Evolutionary conservation across 2,329 filamentous ascomycete species (phyloP).

Genomic region (Leptographium procerum): DNA sequence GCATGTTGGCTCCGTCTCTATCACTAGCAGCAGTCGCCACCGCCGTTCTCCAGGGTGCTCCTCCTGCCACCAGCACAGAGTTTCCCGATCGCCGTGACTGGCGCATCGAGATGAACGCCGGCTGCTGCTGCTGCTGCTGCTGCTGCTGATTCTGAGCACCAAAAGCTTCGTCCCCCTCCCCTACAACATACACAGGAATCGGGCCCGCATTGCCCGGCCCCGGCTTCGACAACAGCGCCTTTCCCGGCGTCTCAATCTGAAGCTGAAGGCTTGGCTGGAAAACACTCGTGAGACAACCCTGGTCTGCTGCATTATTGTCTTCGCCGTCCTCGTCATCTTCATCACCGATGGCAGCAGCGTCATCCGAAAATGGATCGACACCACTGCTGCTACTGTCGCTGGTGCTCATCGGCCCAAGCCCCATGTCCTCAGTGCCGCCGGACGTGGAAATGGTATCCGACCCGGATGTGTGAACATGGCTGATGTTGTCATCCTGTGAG

Average conservation of each 20-base stretch:
- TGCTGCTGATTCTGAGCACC: background rate
- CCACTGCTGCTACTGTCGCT: background rate
- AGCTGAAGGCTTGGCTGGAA: slow-evolving; percentile 23
- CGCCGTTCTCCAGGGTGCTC: slow-evolving; percentile 11
- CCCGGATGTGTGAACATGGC: no score
- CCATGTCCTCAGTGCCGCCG: no score
- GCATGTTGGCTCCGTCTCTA: no score
- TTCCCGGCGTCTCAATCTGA: slow-evolving; percentile 37
- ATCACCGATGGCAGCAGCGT: background rate
- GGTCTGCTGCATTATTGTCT: slow-evolving; percentile 14
- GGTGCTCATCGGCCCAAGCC: no score
- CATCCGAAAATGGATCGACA: background rate
- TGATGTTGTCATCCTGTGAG: no score
- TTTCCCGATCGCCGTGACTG: slow-evolving; percentile 33
- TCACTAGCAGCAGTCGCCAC: background rate
- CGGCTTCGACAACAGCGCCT: slow-evolving; percentile 30
- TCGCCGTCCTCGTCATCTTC: background rate
- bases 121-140: slow-evolving; percentile 2
- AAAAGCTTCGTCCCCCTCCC: slow-evolving; percentile 1
- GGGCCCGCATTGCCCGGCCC: slow-evolving; percentile 22
- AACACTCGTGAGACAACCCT: background rate
- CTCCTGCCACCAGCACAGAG: slow-evolving; percentile 29
- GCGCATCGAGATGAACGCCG: slow-evolving; percentile 39
- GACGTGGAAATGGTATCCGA: no score
- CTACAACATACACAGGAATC: slow-evolving; percentile 30